Percentiles rank a stretch among this genome's conserved stretches.
Conservation (phyloP, 2,329 filamentous ascomycete genomes). For the Fusarium goolgardi region DNA sequence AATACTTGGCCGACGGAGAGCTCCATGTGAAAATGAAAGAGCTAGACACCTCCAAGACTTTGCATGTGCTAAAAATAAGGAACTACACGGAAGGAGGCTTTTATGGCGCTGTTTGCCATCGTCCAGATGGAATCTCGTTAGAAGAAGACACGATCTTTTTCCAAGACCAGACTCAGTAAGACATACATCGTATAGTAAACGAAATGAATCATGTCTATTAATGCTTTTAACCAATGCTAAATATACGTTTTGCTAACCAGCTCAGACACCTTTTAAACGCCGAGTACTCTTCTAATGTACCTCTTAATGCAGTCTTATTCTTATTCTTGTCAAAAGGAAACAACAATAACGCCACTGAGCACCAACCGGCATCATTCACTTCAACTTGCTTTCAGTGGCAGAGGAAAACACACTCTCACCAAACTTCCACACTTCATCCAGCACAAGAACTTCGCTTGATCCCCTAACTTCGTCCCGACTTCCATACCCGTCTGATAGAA, state of each 20-base stretch:
- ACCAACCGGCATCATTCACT: slow-evolving; percentile 27
- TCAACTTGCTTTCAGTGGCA: slow-evolving; percentile 26
- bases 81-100: slow-evolving; percentile 13
- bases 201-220: slow-evolving; percentile 1
- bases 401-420: slow-evolving; percentile 63
- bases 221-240: slow-evolving; percentile 12
- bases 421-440: slow-evolving; percentile 88
- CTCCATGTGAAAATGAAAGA: slow-evolving; percentile 25
- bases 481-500: slow-evolving; percentile 67
- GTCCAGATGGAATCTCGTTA: slow-evolving; percentile 15
- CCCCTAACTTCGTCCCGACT: slow-evolving; percentile 46
- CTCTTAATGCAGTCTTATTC: slow-evolving; percentile 15
- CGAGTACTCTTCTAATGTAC: slow-evolving; percentile 18
- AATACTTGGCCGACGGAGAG: slow-evolving; percentile 37
- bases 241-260: neutral
- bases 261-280: slow-evolving; percentile 1
- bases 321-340: slow-evolving; percentile 15
- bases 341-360: slow-evolving; percentile 7
- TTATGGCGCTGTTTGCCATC: slow-evolving; percentile 9
- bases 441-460: slow-evolving; percentile 63
- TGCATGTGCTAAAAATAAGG: slow-evolving; percentile 15
- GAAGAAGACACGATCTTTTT: neutral
- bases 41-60: slow-evolving; percentile 19
- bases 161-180: slow-evolving; percentile 3
- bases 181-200: neutral